Evolutionary conservation across 495 filamentous ascomycete species (phyloP).

Genomic region (Neurospora sp.): DNA sequence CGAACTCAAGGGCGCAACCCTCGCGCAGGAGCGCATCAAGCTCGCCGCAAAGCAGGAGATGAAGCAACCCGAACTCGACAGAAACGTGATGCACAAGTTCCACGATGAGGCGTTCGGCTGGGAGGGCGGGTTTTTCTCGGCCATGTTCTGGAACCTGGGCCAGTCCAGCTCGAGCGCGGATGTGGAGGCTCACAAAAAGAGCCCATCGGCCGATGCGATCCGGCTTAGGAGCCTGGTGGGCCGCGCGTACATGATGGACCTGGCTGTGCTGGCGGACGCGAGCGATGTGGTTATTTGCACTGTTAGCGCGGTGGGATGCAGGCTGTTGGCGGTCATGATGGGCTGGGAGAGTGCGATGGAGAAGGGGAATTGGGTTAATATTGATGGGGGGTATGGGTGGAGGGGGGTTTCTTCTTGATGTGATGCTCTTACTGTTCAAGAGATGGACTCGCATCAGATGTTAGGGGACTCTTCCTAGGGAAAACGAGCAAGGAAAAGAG

Average conservation of each 20-base stretch:
- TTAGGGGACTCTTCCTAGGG: not conserved
- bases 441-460: not conserved
- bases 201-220: conserved; percentile 40
- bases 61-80: conserved; percentile 21
- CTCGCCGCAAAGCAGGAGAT: conserved; percentile 47
- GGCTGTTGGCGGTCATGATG: conserved; percentile 66
- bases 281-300: conserved; percentile 57
- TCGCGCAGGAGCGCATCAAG: conserved; percentile 55
- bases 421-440: not conserved
- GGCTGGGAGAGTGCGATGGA: conserved; percentile 59
- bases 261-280: conserved; percentile 50
- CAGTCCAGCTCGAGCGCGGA: conserved; percentile 20
- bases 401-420: conserved; percentile 23
- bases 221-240: conserved; percentile 54
- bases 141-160: conserved; percentile 60
- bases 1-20: conserved; percentile 39
- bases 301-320: conserved; percentile 54
- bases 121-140: conserved; percentile 64
- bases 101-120: conserved; percentile 59
- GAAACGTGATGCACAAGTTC: conserved; percentile 41
- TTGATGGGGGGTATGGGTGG: conserved; percentile 60
- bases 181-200: not conserved
- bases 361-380: conserved; percentile 51
- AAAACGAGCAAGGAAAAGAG: not conserved
- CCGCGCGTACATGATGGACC: conserved; percentile 59